Evolutionary conservation across 768 basidiomycete genomes (phyloP), one percentile per base, ranked within the genome.

Genomic region (Coprinopsis strossmayeri): DNA sequence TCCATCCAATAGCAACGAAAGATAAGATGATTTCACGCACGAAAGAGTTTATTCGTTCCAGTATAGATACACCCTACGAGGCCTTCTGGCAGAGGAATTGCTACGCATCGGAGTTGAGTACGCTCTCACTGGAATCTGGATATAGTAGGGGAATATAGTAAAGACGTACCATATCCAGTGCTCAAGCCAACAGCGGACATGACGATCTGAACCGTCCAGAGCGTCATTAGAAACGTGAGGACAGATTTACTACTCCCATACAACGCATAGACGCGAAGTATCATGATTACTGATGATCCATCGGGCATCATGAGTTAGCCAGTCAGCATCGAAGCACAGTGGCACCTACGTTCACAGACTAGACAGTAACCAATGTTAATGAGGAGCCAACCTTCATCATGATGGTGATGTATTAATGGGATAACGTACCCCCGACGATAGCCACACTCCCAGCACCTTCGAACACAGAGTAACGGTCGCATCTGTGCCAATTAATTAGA

Each of bases 221-320:
- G 46, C 0, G 52, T 24, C 21, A 62, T 40, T 32, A 66, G 37
- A 27, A 60, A 50, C 3, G 17, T 27, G 5, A 63, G 37, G 9
- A 66, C 34, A 18, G 7, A 35, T 11, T 39, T 11, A 20, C 50
- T 58, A 3, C 61, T 53, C 4, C 54, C 50, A 41, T 63, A 66
- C 3, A 66, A 48, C 3, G 64, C 64, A 51, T 56, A 64, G 5
- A 66, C 59, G 1, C 64, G 59, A n/a, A 66, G 53, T 34, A 66
- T 64, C 64, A 66, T 64, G 24, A 64, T 57, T 28, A 61, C 64
- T 66, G 32, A 15, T 10, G n/a, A n/a, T n/a, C n/a, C n/a, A n/a
- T n/a, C n/a, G n/a, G n/a, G n/a, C n/a, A n/a, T n/a, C n/a, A n/a
- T n/a, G n/a, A n/a, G n/a, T n/a, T n/a, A n/a, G 45, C 24, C 3